A percentile compares a stretch with the other conserved stretches of the same genome.
These are phyloP conservation scores for Colletotrichum lindemuthianum DNA, from an alignment of 2,329 filamentous ascomycete genomes.

Conservation along the genomic window DNA sequence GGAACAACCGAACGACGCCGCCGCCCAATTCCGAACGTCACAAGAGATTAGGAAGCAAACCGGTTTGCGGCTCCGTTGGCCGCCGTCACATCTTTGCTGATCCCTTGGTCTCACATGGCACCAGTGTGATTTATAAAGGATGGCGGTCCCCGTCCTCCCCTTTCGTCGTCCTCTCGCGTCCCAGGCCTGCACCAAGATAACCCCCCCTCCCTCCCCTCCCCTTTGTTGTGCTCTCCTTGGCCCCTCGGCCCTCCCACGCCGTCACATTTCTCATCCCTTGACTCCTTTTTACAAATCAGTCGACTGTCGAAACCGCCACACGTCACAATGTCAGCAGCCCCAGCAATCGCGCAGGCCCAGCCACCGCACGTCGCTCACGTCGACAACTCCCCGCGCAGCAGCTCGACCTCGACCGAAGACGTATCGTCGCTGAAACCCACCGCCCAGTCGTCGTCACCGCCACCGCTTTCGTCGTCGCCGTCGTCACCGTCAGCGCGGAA, in stretches of 20 bases:
- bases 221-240: neutral
- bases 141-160: constrained; percentile 3
- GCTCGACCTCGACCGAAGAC: constrained; percentile 30
- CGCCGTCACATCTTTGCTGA: constrained; percentile 22
- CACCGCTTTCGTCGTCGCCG: too few species aligned
- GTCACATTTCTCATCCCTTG: neutral
- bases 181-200: constrained; percentile 14
- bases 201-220: neutral
- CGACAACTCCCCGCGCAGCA: constrained; percentile 8
- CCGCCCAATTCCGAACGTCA: constrained; percentile 19
- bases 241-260: too few species aligned
- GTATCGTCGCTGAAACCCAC: constrained; percentile 23
- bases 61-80: constrained; percentile 21
- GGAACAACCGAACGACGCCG: constrained; percentile 12
- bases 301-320: neutral
- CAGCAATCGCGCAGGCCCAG: constrained; percentile 3
- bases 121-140: neutral
- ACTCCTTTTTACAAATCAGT: neutral
- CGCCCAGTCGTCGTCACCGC: neutral
- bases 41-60: constrained; percentile 27
- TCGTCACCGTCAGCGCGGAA: neutral
- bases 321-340: constrained; percentile 23
- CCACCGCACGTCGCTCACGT: neutral
- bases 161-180: neutral
- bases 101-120: neutral